Base-by-base conservation (phyloP, 441 rosid genomes). In the Gossypium davidsonii region DNA sequence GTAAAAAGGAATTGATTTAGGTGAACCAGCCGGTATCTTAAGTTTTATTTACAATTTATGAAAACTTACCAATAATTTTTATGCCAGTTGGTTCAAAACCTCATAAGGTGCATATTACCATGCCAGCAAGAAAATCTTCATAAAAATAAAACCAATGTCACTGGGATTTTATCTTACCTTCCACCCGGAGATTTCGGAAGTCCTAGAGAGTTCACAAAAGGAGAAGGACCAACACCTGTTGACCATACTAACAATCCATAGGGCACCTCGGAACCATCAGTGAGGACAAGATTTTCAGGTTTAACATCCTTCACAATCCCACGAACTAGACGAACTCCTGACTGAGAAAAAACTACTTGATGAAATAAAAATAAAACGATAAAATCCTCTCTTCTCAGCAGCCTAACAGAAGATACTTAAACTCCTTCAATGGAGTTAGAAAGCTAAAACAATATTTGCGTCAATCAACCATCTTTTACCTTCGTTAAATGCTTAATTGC, bases 191-290 rank as follows among this genome's bases (percentile, higher is more conserved):
- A 87, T 79, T 93, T 91, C 3, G 97, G 91, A 78, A 93, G 80
- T 52, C 84, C 87, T 51, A 90, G 76, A 74, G 93, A 83, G 56
- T 80, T 86, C n/a, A 91, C 89, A 48, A 93, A 80, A 72, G 84
- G 48, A 31, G 97, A 88, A 66, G 96, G 97, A 73, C 97, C 98
- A 55, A 93, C 98, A 68, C 98, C 97, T 4, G 98, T 91, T 61
- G 97, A 91, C 98, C 98, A 93, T 6, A 90, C 96, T 79, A 93
- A 78, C 70, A 93, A 77, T 25, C 98, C 97, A 67, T 91, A 91
- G 1, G 97, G 98, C 68, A 93, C 96, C 85, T 85, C 96, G 2
- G 92, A 77, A 71, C 91, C 96, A 79, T 93, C 95, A 55, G 70
- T 86, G 53, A 93, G 96, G 72, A 91, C 77, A 64, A 93, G 81